Evolutionary conservation across 257 asterid species (phyloP), one percentile per base, ranked within the genome.

Genomic region (Plantago elongata): DNA sequence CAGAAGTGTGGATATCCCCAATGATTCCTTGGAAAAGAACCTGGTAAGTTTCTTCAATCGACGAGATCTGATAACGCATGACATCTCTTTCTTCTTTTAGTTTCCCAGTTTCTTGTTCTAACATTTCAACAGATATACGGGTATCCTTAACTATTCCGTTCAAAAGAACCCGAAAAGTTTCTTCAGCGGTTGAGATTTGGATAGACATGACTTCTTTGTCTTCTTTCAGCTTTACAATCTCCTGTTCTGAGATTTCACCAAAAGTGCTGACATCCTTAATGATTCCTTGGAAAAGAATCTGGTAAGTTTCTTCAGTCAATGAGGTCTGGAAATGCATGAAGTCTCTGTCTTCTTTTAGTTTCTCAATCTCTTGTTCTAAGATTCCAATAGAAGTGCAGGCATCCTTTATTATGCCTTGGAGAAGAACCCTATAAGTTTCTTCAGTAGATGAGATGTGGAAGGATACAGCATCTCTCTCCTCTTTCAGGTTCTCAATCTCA

Each of bases 11-110:
- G 40, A 34, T 4, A 47, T 74, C 84, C 48, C 60, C 61, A 62
- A 68, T 9, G 47, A 74, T 60, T 46, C 85, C 75, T 16, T 34
- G 73, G 47, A 80, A 65, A 34, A 81, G 75, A 48, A 77, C 67
- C 58, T 56, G 46, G 56, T 79, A 69, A 11, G 68, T 72, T 50
- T 86, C 85, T 75, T 86, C 84, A 63, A 71, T 63, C 44, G 79
- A 38, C 44, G 70, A 54, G n/a, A 58, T 65, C 46, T 78, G 77
- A 48, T 81, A 68, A 52, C 61, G 59, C 63, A 75, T 37, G 22
- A 57, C 71, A 48, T 72, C 79, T 22, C 64, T 56, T 51, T 78
- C 81, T 40, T 77, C 76, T 64, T 72, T 66, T 15, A 74, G 59
- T 47, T 64, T 51, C 11, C 64, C 54, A 30, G 65, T 67, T 62